These are phyloP conservation scores for Panicum miliaceum DNA, from an alignment of 176 grass and related monocot species.

Conservation along the genomic window DNA sequence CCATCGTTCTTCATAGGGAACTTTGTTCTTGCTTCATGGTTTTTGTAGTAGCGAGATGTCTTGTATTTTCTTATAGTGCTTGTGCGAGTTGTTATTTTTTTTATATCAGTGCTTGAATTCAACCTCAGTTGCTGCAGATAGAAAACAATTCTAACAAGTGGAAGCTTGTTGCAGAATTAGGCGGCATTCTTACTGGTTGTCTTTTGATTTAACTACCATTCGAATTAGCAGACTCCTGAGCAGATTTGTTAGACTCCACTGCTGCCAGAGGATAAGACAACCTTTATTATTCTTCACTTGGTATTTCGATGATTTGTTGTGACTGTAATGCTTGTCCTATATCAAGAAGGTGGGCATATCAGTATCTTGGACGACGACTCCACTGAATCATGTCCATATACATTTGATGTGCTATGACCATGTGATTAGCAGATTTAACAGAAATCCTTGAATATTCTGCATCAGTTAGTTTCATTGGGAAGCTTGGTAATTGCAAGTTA, in stretches of 20 bases:
- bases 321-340: slow-evolving; percentile 51
- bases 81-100: slow-evolving; percentile 32
- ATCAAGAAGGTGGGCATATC: slow-evolving; percentile 44
- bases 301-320: slow-evolving; percentile 40
- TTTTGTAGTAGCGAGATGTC: slow-evolving; percentile 20
- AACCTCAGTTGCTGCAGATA: slow-evolving; percentile 64
- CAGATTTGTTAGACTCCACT: slow-evolving; percentile 60
- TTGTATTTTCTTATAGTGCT: slow-evolving; percentile 21
- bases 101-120: slow-evolving; percentile 38
- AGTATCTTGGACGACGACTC: slow-evolving; percentile 52
- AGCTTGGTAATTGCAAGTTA: slow-evolving; percentile 51
- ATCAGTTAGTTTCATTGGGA: slow-evolving; percentile 55
- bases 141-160: slow-evolving; percentile 63
- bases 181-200: slow-evolving; percentile 71
- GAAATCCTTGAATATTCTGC: slow-evolving; percentile 52
- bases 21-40: slow-evolving; percentile 1
- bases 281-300: slow-evolving; percentile 46
- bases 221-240: slow-evolving; percentile 53
- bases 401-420: slow-evolving; percentile 30
- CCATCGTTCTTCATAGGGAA: neutral
- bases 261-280: slow-evolving; percentile 49
- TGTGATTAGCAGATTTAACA: slow-evolving; percentile 52
- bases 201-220: slow-evolving; percentile 74
- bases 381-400: slow-evolving; percentile 36
- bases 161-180: slow-evolving; percentile 88